Evolutionary conservation across 371 early-diverging fungal species (phyloP).

Genomic region (Conidiobolus incongruus): DNA sequence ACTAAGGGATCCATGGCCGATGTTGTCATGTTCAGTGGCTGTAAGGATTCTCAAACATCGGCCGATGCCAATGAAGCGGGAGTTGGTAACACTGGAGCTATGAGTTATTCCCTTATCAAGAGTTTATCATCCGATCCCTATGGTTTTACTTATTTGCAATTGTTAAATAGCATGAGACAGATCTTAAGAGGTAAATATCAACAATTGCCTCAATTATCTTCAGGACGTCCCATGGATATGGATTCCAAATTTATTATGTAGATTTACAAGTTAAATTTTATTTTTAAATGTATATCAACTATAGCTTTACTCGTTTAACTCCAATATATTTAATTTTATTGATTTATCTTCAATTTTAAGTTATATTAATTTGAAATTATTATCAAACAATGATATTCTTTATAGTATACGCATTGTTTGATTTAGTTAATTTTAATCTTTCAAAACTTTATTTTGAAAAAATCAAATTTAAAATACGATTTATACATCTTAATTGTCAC

Average conservation of each 20-base stretch:
- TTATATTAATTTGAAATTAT: too few relatives aligned
- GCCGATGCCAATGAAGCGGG: conserved; percentile 52
- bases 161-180: conserved; percentile 40
- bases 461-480: too few relatives aligned
- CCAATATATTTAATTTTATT: too few relatives aligned
- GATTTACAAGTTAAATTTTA: too few relatives aligned
- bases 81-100: conserved; percentile 54
- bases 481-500: too few relatives aligned
- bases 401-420: too few relatives aligned
- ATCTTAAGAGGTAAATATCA: conserved; percentile 41
- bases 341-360: too few relatives aligned
- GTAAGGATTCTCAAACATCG: conserved; percentile 77
- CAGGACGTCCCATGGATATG: conserved; percentile 62
- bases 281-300: too few relatives aligned
- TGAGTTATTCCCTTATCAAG: conserved; percentile 61
- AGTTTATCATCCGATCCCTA: conserved; percentile 33
- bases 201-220: conserved; percentile 62
- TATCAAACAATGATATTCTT: too few relatives aligned
- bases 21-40: conserved; percentile 59
- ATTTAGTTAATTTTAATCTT: too few relatives aligned
- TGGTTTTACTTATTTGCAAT: conserved; percentile 37
- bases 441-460: too few relatives aligned
- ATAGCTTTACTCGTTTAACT: too few relatives aligned
- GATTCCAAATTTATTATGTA: conserved; percentile 35
- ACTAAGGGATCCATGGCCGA: conserved; percentile 42